Base-by-base conservation (phyloP, 371 early-diverging fungal species). In the Cokeromyces recurvatus region DNA sequence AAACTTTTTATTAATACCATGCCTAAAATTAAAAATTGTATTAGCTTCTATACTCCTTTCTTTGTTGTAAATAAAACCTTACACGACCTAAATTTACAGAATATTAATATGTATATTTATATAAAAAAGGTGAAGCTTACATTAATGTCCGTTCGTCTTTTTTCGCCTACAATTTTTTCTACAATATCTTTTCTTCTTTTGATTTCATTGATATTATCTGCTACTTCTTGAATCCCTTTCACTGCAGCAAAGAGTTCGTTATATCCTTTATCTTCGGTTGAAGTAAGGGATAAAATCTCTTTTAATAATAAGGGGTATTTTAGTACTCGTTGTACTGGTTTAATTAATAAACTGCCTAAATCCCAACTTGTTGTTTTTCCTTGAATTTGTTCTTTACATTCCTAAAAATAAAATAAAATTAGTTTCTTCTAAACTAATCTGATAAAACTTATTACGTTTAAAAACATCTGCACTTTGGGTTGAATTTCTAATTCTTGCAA, bases 251-350 rank as follows among this genome's bases (percentile, higher is more conserved):
- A 46, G 14, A 89, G 59, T 12, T 82, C 55, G 19, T 64, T 62
- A 47, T 68, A 74, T 53, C 88, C 89, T 3, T 77, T 55, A 50
- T 89, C 83, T 3, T 61, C 63, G 2, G 71, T 53, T 7, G 78
- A 68, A 12, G 88, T 87, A 21, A 79, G 57, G 5, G 73, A 62
- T 12, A 82, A 56, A 5, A 91, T 71, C 71, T 84, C 35, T 84
- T 83, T 57, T 20, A 48, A 43, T 21, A 32, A 22, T 9, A 63
- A 37, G 25, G 90, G 91, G 49, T 90, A 90, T 53, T 90, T 90
- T 15, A 90, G 68, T 8, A 93, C 87, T n/a, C 93, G 68, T 50
- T 93, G 93, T n/a, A 91, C 89, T n/a, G 93, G 93, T 48, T 91
- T 91, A 59, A 93, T 89, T 31, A 93, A 59, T 57, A 91, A 58